phyloP scores from a whole-genome alignment of 2,329 filamentous ascomycete species.

The Penicillium sp. region DNA sequence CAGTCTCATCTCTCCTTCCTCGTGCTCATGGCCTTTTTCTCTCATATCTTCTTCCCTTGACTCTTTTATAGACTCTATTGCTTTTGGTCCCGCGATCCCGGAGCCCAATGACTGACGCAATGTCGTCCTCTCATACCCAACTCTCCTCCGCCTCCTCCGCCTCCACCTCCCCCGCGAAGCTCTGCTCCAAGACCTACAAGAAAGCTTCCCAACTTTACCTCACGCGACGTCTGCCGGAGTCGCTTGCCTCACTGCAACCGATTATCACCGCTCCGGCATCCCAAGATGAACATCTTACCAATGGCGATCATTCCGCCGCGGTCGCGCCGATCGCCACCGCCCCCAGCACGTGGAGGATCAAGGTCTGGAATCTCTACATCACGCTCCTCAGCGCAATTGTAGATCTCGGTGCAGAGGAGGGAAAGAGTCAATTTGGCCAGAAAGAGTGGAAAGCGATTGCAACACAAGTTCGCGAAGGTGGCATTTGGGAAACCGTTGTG shows the following conservation, averaged over 20 bases:
- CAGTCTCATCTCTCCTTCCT: slow-evolving; percentile 9
- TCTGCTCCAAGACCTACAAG: slow-evolving; percentile 86
- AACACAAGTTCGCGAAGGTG: slow-evolving; percentile 82
- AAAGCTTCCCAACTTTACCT: slow-evolving; percentile 93
- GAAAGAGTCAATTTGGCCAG: slow-evolving; percentile 84
- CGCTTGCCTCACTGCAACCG: slow-evolving; percentile 81
- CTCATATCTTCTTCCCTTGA: slow-evolving; percentile 14
- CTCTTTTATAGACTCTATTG: background rate
- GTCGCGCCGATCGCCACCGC: slow-evolving; percentile 78
- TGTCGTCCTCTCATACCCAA: slow-evolving; percentile 57
- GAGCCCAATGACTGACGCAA: slow-evolving; percentile 40
- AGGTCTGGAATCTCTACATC: slow-evolving; percentile 96
- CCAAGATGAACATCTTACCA: slow-evolving; percentile 48
- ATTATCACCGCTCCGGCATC: slow-evolving; percentile 68
- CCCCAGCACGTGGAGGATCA: slow-evolving; percentile 82
- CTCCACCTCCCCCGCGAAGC: slow-evolving; percentile 66
- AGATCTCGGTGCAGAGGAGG: slow-evolving; percentile 87
- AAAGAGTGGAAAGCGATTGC: slow-evolving; percentile 84
- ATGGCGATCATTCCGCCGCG: slow-evolving; percentile 55
- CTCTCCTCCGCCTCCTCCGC: slow-evolving; percentile 73
- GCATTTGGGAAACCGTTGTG: slow-evolving; percentile 94
- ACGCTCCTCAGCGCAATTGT: slow-evolving; percentile 90
- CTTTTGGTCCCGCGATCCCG: slow-evolving; percentile 8
- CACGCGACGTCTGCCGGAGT: slow-evolving; percentile 89
- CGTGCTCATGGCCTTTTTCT: slow-evolving; percentile 13